phyloP scores from a whole-genome alignment of 495 filamentous ascomycete species.

The Aspergillus homomorphus region DNA sequence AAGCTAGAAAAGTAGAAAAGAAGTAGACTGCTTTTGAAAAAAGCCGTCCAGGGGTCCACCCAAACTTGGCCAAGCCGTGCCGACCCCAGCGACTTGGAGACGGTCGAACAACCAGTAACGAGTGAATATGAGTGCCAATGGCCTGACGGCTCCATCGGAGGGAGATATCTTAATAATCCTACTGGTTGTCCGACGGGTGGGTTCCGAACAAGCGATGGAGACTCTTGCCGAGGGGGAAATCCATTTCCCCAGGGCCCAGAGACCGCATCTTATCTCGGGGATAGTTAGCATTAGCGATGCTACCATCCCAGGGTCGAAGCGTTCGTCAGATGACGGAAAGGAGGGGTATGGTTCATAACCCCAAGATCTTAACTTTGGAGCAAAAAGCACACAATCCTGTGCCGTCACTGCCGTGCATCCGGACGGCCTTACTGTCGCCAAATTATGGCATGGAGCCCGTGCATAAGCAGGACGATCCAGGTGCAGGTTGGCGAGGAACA shows the following conservation, averaged over 20 bases:
- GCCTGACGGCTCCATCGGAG: not conserved
- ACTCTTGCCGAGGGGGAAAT: constrained; percentile 1
- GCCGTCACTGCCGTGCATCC: not conserved
- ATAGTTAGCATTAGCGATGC: not conserved
- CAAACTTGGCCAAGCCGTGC: constrained; percentile 1
- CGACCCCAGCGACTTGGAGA: not conserved
- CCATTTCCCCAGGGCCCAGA: not conserved
- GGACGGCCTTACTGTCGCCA: not conserved
- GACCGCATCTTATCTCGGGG: not conserved
- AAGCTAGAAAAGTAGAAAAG: constrained; percentile 9
- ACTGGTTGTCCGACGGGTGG: not conserved
- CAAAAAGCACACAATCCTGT: not conserved
- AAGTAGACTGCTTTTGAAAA: not conserved
- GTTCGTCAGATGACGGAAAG: not conserved
- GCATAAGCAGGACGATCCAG: not conserved
- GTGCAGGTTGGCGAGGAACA: not conserved
- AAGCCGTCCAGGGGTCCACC: constrained; percentile 10
- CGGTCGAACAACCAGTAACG: not conserved
- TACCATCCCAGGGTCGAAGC: not conserved
- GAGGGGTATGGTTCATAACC: not conserved
- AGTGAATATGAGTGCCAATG: not conserved
- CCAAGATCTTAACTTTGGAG: not conserved
- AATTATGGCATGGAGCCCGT: not conserved
- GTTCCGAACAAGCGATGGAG: constrained; percentile 1
- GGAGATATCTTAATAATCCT: not conserved